A percentile compares a stretch with the other conserved stretches of the same genome.
Conservation (phyloP, 2,329 filamentous ascomycete species). For the Paecilomyces variotii region DNA sequence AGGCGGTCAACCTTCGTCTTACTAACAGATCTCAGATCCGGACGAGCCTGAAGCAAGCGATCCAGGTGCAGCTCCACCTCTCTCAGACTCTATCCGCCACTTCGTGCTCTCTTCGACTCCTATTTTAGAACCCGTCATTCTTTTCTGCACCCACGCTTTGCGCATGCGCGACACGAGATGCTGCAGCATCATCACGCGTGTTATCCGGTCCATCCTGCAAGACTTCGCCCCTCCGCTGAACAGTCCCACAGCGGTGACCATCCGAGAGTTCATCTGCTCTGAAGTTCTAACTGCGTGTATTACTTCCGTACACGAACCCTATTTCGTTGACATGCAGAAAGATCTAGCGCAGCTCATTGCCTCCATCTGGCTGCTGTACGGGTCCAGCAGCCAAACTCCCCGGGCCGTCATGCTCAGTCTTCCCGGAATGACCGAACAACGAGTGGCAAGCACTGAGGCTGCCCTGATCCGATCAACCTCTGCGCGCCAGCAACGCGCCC, state of each 20-base stretch:
- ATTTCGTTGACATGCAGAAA: slow-evolving; percentile 93
- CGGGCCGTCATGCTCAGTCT: slow-evolving; percentile 68
- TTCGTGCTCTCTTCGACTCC: slow-evolving; percentile 73
- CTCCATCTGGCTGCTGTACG: slow-evolving; percentile 71
- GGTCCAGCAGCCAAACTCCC: slow-evolving; percentile 60
- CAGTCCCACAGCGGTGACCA: slow-evolving; percentile 51
- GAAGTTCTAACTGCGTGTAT: slow-evolving; percentile 87
- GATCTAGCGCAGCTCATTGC: slow-evolving; percentile 85
- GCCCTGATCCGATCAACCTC: slow-evolving; percentile 48
- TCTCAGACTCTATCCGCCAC: slow-evolving; percentile 58
- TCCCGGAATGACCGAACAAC: slow-evolving; percentile 62
- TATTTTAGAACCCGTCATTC: slow-evolving; percentile 77
- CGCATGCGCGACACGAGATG: slow-evolving; percentile 84
- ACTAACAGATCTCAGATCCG: slow-evolving; percentile 19
- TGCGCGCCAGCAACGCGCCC: slow-evolving; percentile 67
- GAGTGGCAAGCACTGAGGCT: slow-evolving; percentile 58
- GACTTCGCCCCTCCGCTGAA: slow-evolving; percentile 55
- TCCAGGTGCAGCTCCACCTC: slow-evolving; percentile 28
- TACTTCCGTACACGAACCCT: slow-evolving; percentile 83
- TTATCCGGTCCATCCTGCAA: slow-evolving; percentile 77
- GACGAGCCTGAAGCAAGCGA: slow-evolving; percentile 25
- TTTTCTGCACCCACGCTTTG: slow-evolving; percentile 87
- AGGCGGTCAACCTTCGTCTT: slow-evolving; percentile 3
- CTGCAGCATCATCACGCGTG: slow-evolving; percentile 73
- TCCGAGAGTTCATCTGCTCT: slow-evolving; percentile 82